These are phyloP conservation scores for Schizophyllum amplum DNA, from an alignment of 1,284 basidiomycete genomes.

Conservation along the genomic window DNA sequence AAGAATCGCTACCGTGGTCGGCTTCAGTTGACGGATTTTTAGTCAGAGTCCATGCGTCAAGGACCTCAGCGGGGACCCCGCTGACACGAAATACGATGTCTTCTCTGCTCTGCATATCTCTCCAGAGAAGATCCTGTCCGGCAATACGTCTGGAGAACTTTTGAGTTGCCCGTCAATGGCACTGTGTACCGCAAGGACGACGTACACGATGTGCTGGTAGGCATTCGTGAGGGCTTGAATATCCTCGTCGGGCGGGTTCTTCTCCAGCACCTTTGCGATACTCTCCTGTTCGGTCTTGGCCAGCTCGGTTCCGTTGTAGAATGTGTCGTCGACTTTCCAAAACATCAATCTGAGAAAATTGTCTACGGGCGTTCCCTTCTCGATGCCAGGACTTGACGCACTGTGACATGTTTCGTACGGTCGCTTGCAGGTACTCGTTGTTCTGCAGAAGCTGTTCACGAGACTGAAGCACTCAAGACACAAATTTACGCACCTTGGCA, in stretches of 20 bases:
- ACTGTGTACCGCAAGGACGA: not conserved
- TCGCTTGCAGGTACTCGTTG: conserved; percentile 34
- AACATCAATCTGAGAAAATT: conserved; percentile 49
- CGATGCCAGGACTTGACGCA: conserved; percentile 28
- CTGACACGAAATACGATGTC: conserved; percentile 54
- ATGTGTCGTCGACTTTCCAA: conserved; percentile 53
- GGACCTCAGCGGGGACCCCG: conserved; percentile 35
- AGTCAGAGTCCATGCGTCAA: conserved; percentile 53
- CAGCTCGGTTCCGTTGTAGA: conserved; percentile 47
- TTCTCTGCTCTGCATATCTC: conserved; percentile 47
- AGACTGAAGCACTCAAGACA: not conserved
- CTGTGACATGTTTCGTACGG: conserved; percentile 67
- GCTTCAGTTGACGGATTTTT: not conserved
- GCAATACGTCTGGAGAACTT: conserved; percentile 37
- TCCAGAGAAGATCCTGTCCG: conserved; percentile 50
- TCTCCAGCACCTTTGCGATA: conserved; percentile 31
- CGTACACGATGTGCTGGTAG: not conserved
- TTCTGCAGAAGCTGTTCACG: conserved; percentile 28
- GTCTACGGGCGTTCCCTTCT: conserved; percentile 1
- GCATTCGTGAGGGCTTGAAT: conserved; percentile 41
- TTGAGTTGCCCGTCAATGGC: too few species aligned
- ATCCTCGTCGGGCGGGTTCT: conserved; percentile 36
- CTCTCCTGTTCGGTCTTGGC: conserved; percentile 24
- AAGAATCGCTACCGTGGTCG: not conserved
- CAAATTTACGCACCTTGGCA: conserved; percentile 34